Base-by-base conservation (phyloP, 305 asterid species). In the Stenogyne calaminthoides region DNA sequence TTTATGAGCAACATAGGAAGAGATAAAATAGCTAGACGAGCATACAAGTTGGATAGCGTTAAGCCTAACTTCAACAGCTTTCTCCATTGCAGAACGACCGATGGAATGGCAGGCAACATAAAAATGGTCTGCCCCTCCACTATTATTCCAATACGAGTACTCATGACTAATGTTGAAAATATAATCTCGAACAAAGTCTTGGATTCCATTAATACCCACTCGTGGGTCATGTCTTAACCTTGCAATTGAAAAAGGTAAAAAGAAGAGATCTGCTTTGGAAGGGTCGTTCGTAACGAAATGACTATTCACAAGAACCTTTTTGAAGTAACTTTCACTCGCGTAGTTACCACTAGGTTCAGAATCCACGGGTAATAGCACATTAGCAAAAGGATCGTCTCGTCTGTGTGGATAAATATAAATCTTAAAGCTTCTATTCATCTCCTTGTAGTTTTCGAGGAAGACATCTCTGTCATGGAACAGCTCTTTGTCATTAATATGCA, bases 321-420 rank as follows among this genome's bases (percentile, higher is more conserved):
- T 88, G 86, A 91, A 91, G 85, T 87, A 91, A 74, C 96, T 88
- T 80, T 91, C 97, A 71, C 93, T 89, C 15, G 93, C 97, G 64
- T 91, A 91, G 84, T 91, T 91, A 70, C 97, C 97, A 46, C 83
- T 73, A 4, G 93, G 97, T 73, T 83, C 86, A 12, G 79, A 86
- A 76, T 82, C 88, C 70, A 88, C 85, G 2, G 96, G 91, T 64
- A 91, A 78, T 46, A 91, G 88, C 52, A 78, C 84, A 42, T 83
- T 86, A 11, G 97, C 88, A 47, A 87, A 91, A 34, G 93, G 93
- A 69, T 91, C 85, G 47, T 80, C 89, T 72, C 32, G 76, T 27
- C 65, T 74, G 75, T 89, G 96, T 19, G 93, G 90, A 76, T 88
- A 91, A 51, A 87, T 83, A 58, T 72, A 91, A 57, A 91, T 74